Conservation (phyloP, 768 basidiomycete species). For the Postia placenta region DNA sequence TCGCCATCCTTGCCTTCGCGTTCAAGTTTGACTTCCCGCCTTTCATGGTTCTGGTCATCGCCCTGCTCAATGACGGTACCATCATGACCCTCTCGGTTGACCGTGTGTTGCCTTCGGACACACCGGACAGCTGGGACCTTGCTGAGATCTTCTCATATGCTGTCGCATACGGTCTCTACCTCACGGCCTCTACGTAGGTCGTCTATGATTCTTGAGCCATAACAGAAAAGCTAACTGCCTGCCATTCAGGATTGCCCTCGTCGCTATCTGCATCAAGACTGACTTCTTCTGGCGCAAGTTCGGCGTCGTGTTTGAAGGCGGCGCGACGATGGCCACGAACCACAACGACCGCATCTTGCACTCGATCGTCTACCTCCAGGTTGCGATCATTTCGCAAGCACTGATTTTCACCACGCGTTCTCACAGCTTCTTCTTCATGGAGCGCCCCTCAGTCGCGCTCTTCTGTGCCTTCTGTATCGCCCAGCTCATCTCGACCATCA, state of each 20-base stretch:
- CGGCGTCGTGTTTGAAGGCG: slow-evolving; percentile 49
- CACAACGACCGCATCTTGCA: slow-evolving; percentile 74
- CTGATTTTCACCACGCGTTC: slow-evolving; percentile 95
- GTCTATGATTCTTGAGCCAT: too few relatives aligned
- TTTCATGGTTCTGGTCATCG: slow-evolving; percentile 99
- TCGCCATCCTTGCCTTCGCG: slow-evolving; percentile 90
- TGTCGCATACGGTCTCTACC: slow-evolving; percentile 90
- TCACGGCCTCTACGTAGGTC: slow-evolving; percentile 84
- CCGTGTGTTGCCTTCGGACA: slow-evolving; percentile 88
- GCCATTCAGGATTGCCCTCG: slow-evolving; percentile 69
- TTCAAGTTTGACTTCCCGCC: slow-evolving; percentile 99
- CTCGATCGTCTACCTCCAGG: slow-evolving; percentile 91
- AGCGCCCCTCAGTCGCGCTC: slow-evolving; percentile 85
- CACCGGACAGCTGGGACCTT: slow-evolving; percentile 94
- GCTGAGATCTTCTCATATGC: slow-evolving; percentile 96
- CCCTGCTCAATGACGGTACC: slow-evolving; percentile 94
- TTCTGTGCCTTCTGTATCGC: slow-evolving; percentile 89
- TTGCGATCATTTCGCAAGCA: slow-evolving; percentile 98
- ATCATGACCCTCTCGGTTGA: slow-evolving; percentile 95
- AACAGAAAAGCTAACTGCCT: too few relatives aligned
- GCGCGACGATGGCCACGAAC: slow-evolving; percentile 14
- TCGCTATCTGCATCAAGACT: slow-evolving; percentile 81
- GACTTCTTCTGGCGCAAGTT: slow-evolving; percentile 88
- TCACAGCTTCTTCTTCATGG: slow-evolving; percentile 96
- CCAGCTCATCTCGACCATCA: slow-evolving; percentile 92